Evolutionary conservation across 176 grass and related monocot genomes (phyloP).

Genomic region (Cenchrus americanus): DNA sequence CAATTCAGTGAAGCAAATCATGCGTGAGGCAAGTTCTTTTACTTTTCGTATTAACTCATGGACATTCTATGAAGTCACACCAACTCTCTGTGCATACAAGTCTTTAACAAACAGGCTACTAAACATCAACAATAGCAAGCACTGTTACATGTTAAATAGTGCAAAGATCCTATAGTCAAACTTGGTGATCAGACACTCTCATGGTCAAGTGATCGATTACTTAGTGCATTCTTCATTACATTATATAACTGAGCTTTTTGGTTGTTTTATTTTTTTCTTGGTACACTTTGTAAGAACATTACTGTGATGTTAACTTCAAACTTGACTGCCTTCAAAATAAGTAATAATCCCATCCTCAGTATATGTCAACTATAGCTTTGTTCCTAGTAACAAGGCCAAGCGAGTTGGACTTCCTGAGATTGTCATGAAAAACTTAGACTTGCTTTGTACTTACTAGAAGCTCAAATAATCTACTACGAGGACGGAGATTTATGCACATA

Average conservation of each 20-base stretch:
- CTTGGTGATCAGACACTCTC: constrained; percentile 3
- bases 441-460: constrained; percentile 10
- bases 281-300: constrained; percentile 13
- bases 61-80: neutral
- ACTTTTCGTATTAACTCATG: constrained; percentile 14
- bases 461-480: constrained; percentile 30
- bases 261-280: neutral
- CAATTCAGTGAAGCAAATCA: constrained; percentile 89
- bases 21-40: constrained; percentile 66
- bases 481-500: neutral
- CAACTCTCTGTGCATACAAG: neutral
- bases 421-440: constrained; percentile 7
- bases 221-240: constrained; percentile 26
- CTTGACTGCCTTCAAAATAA: neutral
- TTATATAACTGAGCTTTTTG: neutral
- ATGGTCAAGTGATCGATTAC: constrained; percentile 18
- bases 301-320: neutral
- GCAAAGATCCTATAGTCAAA: constrained; percentile 15
- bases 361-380: constrained; percentile 19
- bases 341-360: constrained; percentile 1
- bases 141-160: neutral
- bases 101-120: neutral
- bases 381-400: constrained; percentile 11
- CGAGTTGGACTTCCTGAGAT: neutral
- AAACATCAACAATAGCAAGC: neutral